Evolutionary conservation across 2,329 filamentous ascomycete genomes (phyloP).

Genomic region (Epichloe uncinata): DNA sequence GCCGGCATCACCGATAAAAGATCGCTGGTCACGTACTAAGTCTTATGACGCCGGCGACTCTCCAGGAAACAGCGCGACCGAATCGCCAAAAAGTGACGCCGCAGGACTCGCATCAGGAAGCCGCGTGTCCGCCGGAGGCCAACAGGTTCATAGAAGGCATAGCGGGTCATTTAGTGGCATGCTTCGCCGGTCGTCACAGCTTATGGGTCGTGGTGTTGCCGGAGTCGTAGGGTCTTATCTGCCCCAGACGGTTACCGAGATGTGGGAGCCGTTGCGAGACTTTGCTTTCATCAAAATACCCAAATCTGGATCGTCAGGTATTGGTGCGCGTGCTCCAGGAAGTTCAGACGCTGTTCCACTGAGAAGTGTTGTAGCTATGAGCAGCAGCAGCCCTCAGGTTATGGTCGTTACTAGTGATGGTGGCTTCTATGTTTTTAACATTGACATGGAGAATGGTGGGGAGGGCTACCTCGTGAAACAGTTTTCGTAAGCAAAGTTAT

Average conservation of each 20-base stretch:
- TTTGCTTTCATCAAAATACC: constrained; percentile 96
- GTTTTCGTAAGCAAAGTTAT: constrained; percentile 58
- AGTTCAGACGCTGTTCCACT: constrained; percentile 38
- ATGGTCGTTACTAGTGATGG: constrained; percentile 98
- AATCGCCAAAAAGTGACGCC: constrained; percentile 38
- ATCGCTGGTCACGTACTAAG: constrained; percentile 39
- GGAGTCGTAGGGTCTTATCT: constrained; percentile 85
- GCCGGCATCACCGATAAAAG: constrained; percentile 28
- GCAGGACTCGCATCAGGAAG: constrained; percentile 28
- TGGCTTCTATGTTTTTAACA: constrained; percentile 86
- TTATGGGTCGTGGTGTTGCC: constrained; percentile 79
- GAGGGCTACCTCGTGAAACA: constrained; percentile 86
- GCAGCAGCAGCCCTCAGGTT: constrained; percentile 82
- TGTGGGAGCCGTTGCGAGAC: constrained; percentile 91
- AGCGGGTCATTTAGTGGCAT: constrained; percentile 81
- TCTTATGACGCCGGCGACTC: constrained; percentile 35
- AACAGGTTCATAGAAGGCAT: constrained; percentile 28
- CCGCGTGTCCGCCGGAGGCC: constrained; percentile 14
- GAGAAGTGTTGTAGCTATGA: constrained; percentile 93
- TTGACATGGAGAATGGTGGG: constrained; percentile 87
- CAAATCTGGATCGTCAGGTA: constrained; percentile 28
- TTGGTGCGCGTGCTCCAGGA: constrained; percentile 12
- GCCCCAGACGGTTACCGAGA: constrained; percentile 86
- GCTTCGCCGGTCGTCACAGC: constrained; percentile 86
- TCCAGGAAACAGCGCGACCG: constrained; percentile 31